Percentiles rank a stretch among this genome's conserved stretches.
Evolutionary conservation across 73 alveolate species (phyloP).

Genomic region (Chromera velia): DNA sequence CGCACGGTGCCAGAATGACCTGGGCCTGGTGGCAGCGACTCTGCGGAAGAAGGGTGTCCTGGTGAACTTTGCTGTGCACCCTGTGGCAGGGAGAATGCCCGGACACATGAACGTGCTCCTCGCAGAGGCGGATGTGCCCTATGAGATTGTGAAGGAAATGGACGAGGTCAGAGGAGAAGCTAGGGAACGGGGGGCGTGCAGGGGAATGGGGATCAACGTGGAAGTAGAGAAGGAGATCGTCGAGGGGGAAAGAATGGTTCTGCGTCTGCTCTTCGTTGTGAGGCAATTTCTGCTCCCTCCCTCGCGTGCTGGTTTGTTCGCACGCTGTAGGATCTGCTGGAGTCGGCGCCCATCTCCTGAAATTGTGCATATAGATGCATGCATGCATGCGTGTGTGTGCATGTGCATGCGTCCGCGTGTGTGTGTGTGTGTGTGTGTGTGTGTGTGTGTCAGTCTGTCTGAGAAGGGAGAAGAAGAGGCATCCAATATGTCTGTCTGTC

Average conservation of each 20-base stretch:
- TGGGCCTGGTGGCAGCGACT: not conserved
- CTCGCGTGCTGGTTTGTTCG: not conserved
- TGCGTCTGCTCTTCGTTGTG: not conserved
- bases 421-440: no score
- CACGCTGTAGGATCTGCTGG: not conserved
- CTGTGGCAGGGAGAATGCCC: constrained; percentile 81
- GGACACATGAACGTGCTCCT: constrained; percentile 71
- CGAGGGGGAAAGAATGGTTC: constrained; percentile 50
- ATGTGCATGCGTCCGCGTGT: no score
- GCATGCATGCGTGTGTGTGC: no score
- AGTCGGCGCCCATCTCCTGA: no score
- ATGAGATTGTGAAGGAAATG: constrained; percentile 67
- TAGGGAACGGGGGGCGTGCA: no score
- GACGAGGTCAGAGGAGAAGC: constrained; percentile 73
- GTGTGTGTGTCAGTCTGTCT: no score
- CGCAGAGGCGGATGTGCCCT: constrained; percentile 71
- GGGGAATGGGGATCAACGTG: no score
- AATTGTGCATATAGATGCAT: no score
- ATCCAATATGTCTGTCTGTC: no score
- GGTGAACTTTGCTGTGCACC: constrained; percentile 59
- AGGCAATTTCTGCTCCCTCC: not conserved
- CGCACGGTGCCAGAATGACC: constrained; percentile 37
- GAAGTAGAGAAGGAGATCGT: no score
- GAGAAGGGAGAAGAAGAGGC: no score
- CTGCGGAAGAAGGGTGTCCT: not conserved